Base-by-base conservation (phyloP, 371 early-diverging fungal genomes). In the Mortierella sp. region DNA sequence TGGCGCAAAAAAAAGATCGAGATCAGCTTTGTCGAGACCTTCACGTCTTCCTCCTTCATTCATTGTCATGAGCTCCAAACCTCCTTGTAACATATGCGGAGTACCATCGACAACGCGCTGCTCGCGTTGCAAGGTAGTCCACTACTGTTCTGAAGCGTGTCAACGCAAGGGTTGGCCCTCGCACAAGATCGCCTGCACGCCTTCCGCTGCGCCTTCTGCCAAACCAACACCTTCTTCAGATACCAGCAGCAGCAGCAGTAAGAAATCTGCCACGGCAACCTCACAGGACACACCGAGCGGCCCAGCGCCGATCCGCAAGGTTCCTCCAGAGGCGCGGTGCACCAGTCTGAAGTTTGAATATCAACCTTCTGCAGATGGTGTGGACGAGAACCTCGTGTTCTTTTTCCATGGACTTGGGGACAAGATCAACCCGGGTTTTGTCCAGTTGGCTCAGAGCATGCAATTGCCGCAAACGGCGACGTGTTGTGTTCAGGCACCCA, bases 341-440 rank as follows among this genome's bases (percentile, higher is more conserved):
- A 79, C 79, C 8, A 39, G 10, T 3, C 68, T 87, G 7, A 53
- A 63, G 52, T 88, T 87, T 61, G 72, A 84, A 24, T 91, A 85
- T 54, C 31, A 70, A 12, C 82, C 84, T 0, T 87, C 87, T 54
- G 28, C 48, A 9, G 91, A 91, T 68, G 86, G 87, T 18, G 81
- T 89, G 34, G 89, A 91, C 61, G 72, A 73, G 58, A 90, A 91
- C 78, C 63, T 91, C n/a, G 85, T 93, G n/a, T 72, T 93, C 42
- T 81, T 91, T 19, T 79, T 91, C 24, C 93, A 93, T 67, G 93
- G 93, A 26, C 82, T 93, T 30, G 93, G 88, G 9, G 88, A 87
- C 66, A 82, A 85, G 52, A 82, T 83, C 42, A 67, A 67, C 28
- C 90, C 91, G 1, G 48, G 48, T 26, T 91, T 91, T 71, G 48